phyloP scores from a whole-genome alignment of 2,329 filamentous ascomycete species.

The Aspergillus fischeri region DNA sequence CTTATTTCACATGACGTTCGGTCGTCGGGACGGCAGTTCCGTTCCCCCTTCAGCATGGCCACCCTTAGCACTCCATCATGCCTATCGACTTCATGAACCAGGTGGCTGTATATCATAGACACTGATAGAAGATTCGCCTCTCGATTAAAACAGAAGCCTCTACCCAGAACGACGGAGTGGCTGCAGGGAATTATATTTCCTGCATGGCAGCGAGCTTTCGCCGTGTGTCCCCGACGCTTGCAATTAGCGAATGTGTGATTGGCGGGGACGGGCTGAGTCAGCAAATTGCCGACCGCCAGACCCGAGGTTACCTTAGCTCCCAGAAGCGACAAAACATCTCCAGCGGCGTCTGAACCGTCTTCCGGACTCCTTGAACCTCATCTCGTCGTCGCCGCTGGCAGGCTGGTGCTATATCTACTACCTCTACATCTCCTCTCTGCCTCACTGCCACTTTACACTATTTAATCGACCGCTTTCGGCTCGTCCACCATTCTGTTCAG shows the following conservation, averaged over 20 bases:
- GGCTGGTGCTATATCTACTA: slow-evolving; percentile 9
- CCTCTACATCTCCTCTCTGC: slow-evolving; percentile 4
- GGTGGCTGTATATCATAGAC: neutral
- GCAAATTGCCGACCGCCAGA: slow-evolving; percentile 27
- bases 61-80: neutral
- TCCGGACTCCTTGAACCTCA: slow-evolving; percentile 13
- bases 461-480: neutral
- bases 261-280: slow-evolving; percentile 27
- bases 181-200: slow-evolving; percentile 11
- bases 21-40: neutral
- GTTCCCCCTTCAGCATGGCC: too few relatives aligned
- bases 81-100: neutral
- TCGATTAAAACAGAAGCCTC: neutral
- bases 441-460: neutral
- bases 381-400: slow-evolving; percentile 19
- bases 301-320: slow-evolving; percentile 32
- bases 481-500: neutral
- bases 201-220: slow-evolving; percentile 6
- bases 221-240: slow-evolving; percentile 39
- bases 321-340: slow-evolving; percentile 24
- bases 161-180: neutral
- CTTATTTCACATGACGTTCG: neutral
- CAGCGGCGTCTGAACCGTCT: slow-evolving; percentile 14
- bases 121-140: neutral
- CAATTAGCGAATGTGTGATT: slow-evolving; percentile 32